Evolutionary conservation across 2,329 filamentous ascomycete genomes (phyloP).

Genomic region (Metarhizium album): DNA sequence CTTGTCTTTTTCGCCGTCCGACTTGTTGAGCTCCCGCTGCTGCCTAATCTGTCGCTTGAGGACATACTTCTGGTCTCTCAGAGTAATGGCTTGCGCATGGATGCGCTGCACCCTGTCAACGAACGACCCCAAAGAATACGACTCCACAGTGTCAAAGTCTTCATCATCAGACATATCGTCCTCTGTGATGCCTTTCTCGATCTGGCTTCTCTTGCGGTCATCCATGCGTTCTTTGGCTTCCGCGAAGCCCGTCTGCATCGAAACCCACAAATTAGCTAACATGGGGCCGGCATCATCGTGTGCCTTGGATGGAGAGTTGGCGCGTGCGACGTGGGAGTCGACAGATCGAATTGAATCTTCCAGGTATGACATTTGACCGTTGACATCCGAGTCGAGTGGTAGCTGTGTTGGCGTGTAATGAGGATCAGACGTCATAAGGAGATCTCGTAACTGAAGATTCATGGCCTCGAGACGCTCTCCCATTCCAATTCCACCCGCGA

Average conservation of each 20-base stretch:
- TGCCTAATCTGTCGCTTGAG: conserved; percentile 89
- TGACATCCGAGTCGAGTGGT: conserved; percentile 43
- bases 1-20: conserved; percentile 59
- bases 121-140: conserved; percentile 67
- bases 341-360: conserved; percentile 46
- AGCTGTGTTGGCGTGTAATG: conserved; percentile 48
- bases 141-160: conserved; percentile 42
- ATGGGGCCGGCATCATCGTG: conserved; percentile 45
- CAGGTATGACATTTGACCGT: conserved; percentile 59
- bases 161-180: conserved; percentile 55
- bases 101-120: conserved; percentile 69
- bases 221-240: conserved; percentile 43
- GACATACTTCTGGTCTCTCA: conserved; percentile 82
- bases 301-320: conserved; percentile 17
- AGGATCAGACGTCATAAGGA: conserved; percentile 39
- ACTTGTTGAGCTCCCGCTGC: conserved; percentile 83
- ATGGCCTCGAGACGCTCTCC: conserved; percentile 48
- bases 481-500: conserved; percentile 20
- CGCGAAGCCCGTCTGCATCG: conserved; percentile 39
- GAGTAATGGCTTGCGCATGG: conserved; percentile 61
- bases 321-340: conserved; percentile 31
- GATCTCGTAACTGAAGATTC: conserved; percentile 52
- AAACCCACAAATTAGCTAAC: conserved; percentile 45
- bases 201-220: conserved; percentile 39
- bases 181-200: conserved; percentile 42